phyloP scores from a whole-genome alignment of 2,329 filamentous ascomycete genomes.

The Aspergillus carbonarius region DNA sequence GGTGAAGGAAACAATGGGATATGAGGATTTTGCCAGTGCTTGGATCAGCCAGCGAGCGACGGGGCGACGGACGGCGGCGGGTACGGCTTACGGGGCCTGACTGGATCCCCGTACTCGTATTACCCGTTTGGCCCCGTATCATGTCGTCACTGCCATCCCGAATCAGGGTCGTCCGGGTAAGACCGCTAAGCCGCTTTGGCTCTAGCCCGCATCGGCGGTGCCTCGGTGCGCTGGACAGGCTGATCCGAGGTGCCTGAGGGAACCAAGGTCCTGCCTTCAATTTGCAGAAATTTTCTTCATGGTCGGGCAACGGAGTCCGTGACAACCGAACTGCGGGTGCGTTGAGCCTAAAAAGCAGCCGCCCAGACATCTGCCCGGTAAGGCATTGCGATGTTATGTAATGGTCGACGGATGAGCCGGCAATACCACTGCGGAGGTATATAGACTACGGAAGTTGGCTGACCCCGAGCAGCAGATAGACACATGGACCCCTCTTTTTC shows the following conservation, averaged over 20 bases:
- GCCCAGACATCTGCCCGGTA: not conserved
- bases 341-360: not conserved
- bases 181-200: constrained; percentile 7
- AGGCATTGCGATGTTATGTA: not conserved
- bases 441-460: not conserved
- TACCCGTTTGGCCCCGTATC: constrained; percentile 24
- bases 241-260: constrained; percentile 11
- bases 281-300: constrained; percentile 9
- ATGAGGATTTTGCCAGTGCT: constrained; percentile 15
- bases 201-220: constrained; percentile 3
- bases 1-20: constrained; percentile 15
- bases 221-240: constrained; percentile 6
- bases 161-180: constrained; percentile 1
- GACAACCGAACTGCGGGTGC: not conserved
- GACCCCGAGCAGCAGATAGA: not conserved
- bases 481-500: not conserved
- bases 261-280: constrained; percentile 2
- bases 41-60: constrained; percentile 14
- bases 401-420: not conserved
- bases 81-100: constrained; percentile 15
- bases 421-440: not conserved
- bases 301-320: constrained; percentile 2
- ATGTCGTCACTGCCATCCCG: constrained; percentile 29
- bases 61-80: constrained; percentile 21
- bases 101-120: constrained; percentile 25